Conservation (phyloP, 768 basidiomycete genomes). For the Auricularia sp. region DNA sequence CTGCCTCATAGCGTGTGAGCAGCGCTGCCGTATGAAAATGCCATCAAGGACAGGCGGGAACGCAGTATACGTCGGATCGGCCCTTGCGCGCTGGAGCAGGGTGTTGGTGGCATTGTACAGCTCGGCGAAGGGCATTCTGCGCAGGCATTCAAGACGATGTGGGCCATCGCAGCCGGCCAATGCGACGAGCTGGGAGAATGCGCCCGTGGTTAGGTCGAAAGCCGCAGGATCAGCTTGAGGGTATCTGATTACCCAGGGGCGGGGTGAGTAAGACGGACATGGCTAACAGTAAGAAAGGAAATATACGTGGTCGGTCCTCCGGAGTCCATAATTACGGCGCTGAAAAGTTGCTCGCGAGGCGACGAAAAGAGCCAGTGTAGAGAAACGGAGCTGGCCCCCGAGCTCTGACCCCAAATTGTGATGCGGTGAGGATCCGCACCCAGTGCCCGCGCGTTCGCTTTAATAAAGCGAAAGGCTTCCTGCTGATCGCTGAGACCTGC, state of each 20-base stretch:
- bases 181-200: too few species aligned
- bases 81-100: neutral
- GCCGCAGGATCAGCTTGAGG: too few species aligned
- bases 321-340: constrained; percentile 34
- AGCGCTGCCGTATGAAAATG: neutral
- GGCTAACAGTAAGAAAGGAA: constrained; percentile 1
- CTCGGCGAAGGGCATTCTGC: constrained; percentile 16
- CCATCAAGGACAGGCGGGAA: neutral
- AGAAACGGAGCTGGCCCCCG: constrained; percentile 38
- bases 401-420: constrained; percentile 45
- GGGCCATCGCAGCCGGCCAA: constrained; percentile 5
- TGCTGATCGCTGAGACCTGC: constrained; percentile 38
- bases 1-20: neutral
- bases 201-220: too few species aligned
- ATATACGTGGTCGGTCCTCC: constrained; percentile 20
- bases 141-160: constrained; percentile 26
- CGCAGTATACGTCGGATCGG: neutral
- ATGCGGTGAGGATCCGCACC: constrained; percentile 28
- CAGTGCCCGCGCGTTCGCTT: constrained; percentile 19
- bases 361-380: constrained; percentile 26
- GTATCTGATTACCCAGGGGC: constrained; percentile 22
- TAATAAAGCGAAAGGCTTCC: constrained; percentile 18
- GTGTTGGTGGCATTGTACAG: constrained; percentile 16
- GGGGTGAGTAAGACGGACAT: constrained; percentile 2
- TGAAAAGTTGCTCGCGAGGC: neutral